These are phyloP conservation scores for Rhodotorula diobovata DNA, from an alignment of 768 basidiomycete genomes.

Conservation along the genomic window DNA sequence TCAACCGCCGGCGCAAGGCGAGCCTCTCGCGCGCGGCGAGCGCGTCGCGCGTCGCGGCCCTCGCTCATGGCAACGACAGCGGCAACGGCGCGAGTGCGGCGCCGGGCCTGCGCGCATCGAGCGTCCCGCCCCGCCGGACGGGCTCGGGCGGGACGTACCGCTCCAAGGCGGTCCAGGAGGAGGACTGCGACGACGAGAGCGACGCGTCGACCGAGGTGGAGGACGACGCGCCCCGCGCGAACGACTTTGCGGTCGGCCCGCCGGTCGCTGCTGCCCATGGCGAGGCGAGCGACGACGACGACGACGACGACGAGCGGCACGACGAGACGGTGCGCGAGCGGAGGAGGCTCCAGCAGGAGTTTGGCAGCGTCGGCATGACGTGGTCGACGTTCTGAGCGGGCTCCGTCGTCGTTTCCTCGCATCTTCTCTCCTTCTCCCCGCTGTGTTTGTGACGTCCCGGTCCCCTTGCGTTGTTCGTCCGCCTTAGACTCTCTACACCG, in stretches of 20 bases:
- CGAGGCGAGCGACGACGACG: neutral
- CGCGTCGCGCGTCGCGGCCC: neutral
- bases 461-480: no score
- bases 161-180: neutral
- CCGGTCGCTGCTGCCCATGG: neutral
- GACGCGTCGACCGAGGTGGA: conserved; percentile 1
- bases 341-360: conserved; percentile 20
- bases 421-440: no score
- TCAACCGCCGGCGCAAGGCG: neutral
- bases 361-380: conserved; percentile 24
- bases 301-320: conserved; percentile 16
- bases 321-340: conserved; percentile 17
- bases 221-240: neutral
- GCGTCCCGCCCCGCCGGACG: neutral
- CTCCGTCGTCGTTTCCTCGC: neutral
- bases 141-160: neutral
- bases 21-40: neutral
- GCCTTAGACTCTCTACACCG: no score
- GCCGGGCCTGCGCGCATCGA: neutral
- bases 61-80: no score
- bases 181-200: neutral
- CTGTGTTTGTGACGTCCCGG: no score
- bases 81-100: no score
- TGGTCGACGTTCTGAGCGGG: conserved; percentile 30
- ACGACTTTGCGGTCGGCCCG: neutral